Evolutionary conservation across 495 filamentous ascomycete genomes (phyloP), one percentile per base, ranked within the genome.

Genomic region (Aspergillus nidulans): DNA sequence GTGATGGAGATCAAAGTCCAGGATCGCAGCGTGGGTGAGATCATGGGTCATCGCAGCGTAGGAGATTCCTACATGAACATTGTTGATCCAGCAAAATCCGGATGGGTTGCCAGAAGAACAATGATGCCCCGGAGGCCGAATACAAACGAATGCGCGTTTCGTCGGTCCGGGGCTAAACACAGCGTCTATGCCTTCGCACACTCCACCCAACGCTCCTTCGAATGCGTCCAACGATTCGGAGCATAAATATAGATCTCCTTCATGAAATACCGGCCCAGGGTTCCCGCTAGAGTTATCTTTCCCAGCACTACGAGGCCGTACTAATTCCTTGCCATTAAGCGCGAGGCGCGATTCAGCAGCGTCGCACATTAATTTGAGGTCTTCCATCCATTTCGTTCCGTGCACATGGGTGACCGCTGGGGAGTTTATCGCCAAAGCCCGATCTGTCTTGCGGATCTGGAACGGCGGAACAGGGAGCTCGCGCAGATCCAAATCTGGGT

Each of bases 21-120:
- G 83, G 57, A 98, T 98, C 5, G 91, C 94, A 0, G 91, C 92
- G 67, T 97, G 94, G 0, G 91, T 97, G 38, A 97, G 68, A 6
- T 88, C 92, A 63, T 96, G 85, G 45, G 78, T 81, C 53, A 89
- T 79, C 4, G 88, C 85, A 10, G 86, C 94, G 63, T 97, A 87
- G 61, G 92, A 88, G 54, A 97, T 95, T 0, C 94, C 95, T 28
- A 97, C 90, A 65, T 97, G 92, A 6, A 97, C 90, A 66, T 98
- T 98, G 69, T 98, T 98, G 52, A 98, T 69, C 94, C 94, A 98
- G 71, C 94, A 98, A 68, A 98, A 98, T 1, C 94, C 94, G 1
- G 91, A 96, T 0, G 94, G 94, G 53, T 85, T 82, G 36, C 83
- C 79, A 3, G 90, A 83, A 4, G 92, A 94, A 69, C 94, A 98